Base-by-base conservation (phyloP, 306 rosid genomes). In the Gastrolobium villosum region DNA sequence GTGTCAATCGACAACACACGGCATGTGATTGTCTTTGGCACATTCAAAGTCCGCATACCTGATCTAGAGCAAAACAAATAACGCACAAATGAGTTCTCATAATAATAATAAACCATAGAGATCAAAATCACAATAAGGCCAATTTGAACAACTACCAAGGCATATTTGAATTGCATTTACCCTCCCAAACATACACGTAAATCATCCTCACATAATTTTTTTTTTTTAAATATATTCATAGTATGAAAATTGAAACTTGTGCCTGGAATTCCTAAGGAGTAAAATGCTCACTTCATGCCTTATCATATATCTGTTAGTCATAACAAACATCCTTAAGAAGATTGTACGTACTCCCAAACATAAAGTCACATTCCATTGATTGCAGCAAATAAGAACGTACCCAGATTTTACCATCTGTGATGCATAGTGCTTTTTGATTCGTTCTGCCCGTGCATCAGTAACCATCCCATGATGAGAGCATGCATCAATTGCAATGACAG, bases 401-500 rank as follows among this genome's bases (percentile, higher is more conserved):
- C 86, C 83, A 74, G 97, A 88, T 83, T 92, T 94, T 81, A 82
- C 80, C 86, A 89, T 88, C 71, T 86, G 90, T 69, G 97, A 85
- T 62, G 80, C 85, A 82, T 88, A 92, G 83, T 92, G 70, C 81
- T 86, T 90, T 88, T 82, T 86, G 73, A 94, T 94, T 45, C 92
- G 88, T 76, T 73, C 84, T 67, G 99, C 97, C 31, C 99, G 90
- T 8, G 87, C 88, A 84, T 85, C 72, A 5, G 97, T 91, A 72
- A 94, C 89, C 11, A 56, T 91, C 81, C 97, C 97, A 81, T 94
- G 99, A 85, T 90, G 99, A 74, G 97, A 88, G 74, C 88, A 92
- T 44, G 99, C 89, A 86, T 94, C 99, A 75, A 94, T 89, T 31
- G 97, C 99, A 78, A 94, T 74, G 68, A 92, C 97, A 59, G 88